Evolutionary conservation across 805 yeast species (phyloP), one percentile per base, ranked within the genome.

Genomic region (Monosporozyma aerobia): DNA sequence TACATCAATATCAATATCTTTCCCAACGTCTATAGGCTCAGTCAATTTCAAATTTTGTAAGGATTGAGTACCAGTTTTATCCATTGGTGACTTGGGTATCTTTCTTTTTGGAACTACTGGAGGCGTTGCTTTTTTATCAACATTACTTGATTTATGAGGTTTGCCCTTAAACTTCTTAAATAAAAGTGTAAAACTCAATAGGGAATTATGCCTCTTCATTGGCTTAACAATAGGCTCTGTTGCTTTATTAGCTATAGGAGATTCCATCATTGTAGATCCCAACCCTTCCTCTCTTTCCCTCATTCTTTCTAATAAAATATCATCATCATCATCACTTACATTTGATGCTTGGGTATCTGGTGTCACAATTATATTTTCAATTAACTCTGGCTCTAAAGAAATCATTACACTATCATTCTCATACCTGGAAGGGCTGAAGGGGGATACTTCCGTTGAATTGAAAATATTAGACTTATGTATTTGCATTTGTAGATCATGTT

Each of bases 1-100:
- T 7, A 13, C 61, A 40, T 62, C n/a, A 29, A 22, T 39, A 43
- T 32, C 57, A 3, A 39, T 35, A n/a, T 54, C 50, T 10, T 50
- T 39, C 2, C 48, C 51, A 10, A 49, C 23, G 16, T 49, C 54
- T 19, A 49, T 43, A 2, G 47, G 30, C 35, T 47, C 44, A 19
- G 25, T 10, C 22, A 48, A 44, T n/a, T 41, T 23, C 8, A 13
- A 7, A 37, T 37, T 22, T 40, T 39, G 37, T 11, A 47, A 29
- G 8, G 40, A n/a, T 14, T 47, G 44, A n/a, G 32, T 39, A 9
- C 29, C 47, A 29, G 19, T n/a, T n/a, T 39, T 39, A 14, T 22
- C 19, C 4, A 40, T 7, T 40, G 19, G 8, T 40, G 44, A 9
- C 11, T 22, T 40, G 27, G 23, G 25, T 19, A 10, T 40, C 3